Percentiles rank a stretch among this genome's conserved stretches.
These are phyloP conservation scores for Solanum etuberosum DNA, from an alignment of 257 asterid genomes.

Conservation along the genomic window DNA sequence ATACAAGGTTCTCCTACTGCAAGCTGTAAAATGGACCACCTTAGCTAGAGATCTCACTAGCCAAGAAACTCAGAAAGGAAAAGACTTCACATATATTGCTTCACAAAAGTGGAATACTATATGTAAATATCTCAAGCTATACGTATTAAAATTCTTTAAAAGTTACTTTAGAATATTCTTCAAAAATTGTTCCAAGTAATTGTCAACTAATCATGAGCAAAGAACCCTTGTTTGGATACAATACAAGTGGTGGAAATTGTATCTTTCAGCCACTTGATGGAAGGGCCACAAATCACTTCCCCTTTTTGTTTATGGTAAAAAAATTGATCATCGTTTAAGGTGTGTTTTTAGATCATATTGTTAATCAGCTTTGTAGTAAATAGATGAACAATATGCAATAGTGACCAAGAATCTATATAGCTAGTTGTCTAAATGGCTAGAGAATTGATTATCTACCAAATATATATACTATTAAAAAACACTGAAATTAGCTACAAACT, in stretches of 20 bases:
- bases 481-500: no score
- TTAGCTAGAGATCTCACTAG: not conserved
- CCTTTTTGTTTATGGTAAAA: not conserved
- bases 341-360: not conserved
- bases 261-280: not conserved
- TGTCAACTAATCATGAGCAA: conserved; percentile 4
- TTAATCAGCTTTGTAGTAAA: not conserved
- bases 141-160: not conserved
- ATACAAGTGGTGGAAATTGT: not conserved
- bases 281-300: not conserved
- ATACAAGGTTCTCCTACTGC: not conserved
- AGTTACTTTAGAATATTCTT: not conserved
- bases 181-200: not conserved
- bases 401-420: not conserved
- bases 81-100: not conserved
- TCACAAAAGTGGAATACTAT: not conserved
- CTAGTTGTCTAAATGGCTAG: not conserved
- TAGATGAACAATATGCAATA: not conserved
- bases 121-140: not conserved
- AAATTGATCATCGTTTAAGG: not conserved
- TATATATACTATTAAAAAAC: no score
- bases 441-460: no score
- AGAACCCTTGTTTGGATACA: not conserved
- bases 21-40: not conserved
- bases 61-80: not conserved